phyloP scores from a whole-genome alignment of 805 yeast genomes.

The Zygosaccharomyces bailii region DNA sequence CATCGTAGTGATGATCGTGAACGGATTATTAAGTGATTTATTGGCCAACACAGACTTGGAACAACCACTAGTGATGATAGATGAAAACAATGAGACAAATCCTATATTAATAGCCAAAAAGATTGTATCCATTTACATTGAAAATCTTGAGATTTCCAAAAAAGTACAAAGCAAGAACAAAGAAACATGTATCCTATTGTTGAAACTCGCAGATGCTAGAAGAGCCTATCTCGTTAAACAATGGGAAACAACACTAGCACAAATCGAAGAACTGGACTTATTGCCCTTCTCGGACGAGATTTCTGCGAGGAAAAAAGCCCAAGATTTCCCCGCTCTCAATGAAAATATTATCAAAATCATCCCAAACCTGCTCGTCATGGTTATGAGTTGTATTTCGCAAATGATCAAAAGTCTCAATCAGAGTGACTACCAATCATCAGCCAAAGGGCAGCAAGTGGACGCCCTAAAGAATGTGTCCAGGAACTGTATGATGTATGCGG shows the following conservation, averaged over 20 bases:
- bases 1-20: slow-evolving; percentile 70
- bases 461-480: slow-evolving; percentile 63
- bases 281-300: slow-evolving; percentile 62
- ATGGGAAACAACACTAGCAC: slow-evolving; percentile 55
- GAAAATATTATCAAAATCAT: slow-evolving; percentile 73
- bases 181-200: slow-evolving; percentile 60
- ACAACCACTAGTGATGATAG: slow-evolving; percentile 43
- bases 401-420: slow-evolving; percentile 43
- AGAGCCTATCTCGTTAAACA: slow-evolving; percentile 52
- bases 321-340: slow-evolving; percentile 60
- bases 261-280: slow-evolving; percentile 57
- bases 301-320: slow-evolving; percentile 62
- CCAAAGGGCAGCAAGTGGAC: slow-evolving; percentile 51
- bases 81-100: slow-evolving; percentile 44
- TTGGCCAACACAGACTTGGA: slow-evolving; percentile 68
- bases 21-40: slow-evolving; percentile 73
- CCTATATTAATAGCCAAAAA: slow-evolving; percentile 40
- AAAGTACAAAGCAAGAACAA: slow-evolving; percentile 52
- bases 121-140: slow-evolving; percentile 38
- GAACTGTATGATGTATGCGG: slow-evolving; percentile 92
- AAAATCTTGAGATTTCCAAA: slow-evolving; percentile 57
- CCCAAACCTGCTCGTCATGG: slow-evolving; percentile 74
- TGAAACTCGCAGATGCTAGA: slow-evolving; percentile 67
- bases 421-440: slow-evolving; percentile 42
- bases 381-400: slow-evolving; percentile 72